phyloP scores from a whole-genome alignment of 495 filamentous ascomycete species.

The Pyrenula aspistea region DNA sequence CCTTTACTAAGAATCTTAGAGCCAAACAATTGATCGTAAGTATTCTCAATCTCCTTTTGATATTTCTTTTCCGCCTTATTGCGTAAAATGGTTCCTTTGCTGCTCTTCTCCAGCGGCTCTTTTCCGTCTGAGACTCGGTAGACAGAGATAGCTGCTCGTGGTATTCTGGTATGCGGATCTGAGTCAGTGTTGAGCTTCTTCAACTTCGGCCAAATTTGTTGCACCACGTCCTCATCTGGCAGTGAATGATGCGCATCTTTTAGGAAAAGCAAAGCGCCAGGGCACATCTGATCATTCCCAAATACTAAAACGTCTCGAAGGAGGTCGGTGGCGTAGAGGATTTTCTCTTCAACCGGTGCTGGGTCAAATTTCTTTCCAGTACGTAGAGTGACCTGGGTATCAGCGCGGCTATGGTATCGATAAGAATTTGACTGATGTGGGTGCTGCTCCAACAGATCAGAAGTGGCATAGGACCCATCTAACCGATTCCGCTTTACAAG shows the following conservation, averaged over 20 bases:
- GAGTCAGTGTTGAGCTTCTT: slow-evolving; percentile 24
- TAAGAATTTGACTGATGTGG: slow-evolving; percentile 38
- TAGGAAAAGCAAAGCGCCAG: slow-evolving; percentile 32
- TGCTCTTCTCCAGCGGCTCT: slow-evolving; percentile 31
- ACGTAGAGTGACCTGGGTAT: slow-evolving; percentile 47
- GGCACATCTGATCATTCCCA: slow-evolving; percentile 27
- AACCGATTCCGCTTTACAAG: slow-evolving; percentile 47
- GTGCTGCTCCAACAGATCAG: slow-evolving; percentile 45
- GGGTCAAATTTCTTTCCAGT: slow-evolving; percentile 63
- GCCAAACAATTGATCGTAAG: slow-evolving; percentile 14
- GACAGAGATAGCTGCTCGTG: slow-evolving; percentile 32
- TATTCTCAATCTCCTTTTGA: slow-evolving; percentile 22
- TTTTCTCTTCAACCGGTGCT: slow-evolving; percentile 41
- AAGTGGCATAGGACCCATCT: slow-evolving; percentile 45
- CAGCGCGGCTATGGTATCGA: slow-evolving; percentile 46
- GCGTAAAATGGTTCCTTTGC: slow-evolving; percentile 40
- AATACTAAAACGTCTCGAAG: slow-evolving; percentile 35
- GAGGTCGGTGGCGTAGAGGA: slow-evolving; percentile 10
- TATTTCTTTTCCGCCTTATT: slow-evolving; percentile 26
- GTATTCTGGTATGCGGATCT: slow-evolving; percentile 28
- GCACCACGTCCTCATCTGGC: slow-evolving; percentile 13
- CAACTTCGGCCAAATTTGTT: slow-evolving; percentile 21
- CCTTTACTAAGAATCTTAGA: neutral
- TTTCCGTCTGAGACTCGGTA: slow-evolving; percentile 2
- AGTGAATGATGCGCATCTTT: slow-evolving; percentile 1